Conservation (phyloP, 2,329 filamentous ascomycete species). For the Aspergillus alliaceus region DNA sequence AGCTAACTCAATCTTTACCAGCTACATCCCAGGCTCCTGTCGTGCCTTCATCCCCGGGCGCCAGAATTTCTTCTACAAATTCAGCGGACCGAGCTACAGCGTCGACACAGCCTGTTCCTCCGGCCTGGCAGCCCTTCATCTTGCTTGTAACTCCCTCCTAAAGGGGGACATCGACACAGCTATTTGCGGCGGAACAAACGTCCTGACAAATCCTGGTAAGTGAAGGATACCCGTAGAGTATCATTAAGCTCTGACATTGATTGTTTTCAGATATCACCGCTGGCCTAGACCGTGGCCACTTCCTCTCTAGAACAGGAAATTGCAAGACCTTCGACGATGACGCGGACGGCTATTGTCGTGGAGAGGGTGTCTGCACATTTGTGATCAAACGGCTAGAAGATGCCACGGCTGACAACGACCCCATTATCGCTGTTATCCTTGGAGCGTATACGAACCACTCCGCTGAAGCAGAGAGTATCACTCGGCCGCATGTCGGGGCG, state of each 20-base stretch:
- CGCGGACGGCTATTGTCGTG: slow-evolving; percentile 81
- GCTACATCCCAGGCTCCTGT: neutral
- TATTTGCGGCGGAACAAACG: slow-evolving; percentile 72
- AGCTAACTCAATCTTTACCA: slow-evolving; percentile 46
- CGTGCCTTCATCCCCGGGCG: neutral
- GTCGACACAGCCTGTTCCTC: slow-evolving; percentile 80
- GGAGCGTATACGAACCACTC: slow-evolving; percentile 79
- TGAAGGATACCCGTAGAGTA: slow-evolving; percentile 29
- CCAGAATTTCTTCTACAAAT: slow-evolving; percentile 68
- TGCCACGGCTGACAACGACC: slow-evolving; percentile 71
- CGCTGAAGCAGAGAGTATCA: slow-evolving; percentile 78
- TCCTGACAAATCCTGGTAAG: slow-evolving; percentile 78
- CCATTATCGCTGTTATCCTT: slow-evolving; percentile 69
- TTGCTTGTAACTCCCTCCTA: slow-evolving; percentile 72
- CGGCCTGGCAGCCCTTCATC: slow-evolving; percentile 68
- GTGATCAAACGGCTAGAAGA: slow-evolving; percentile 79
- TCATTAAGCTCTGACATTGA: neutral
- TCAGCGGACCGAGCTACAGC: slow-evolving; percentile 69
- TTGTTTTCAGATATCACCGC: slow-evolving; percentile 43
- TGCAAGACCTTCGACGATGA: slow-evolving; percentile 80
- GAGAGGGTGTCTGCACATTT: slow-evolving; percentile 71
- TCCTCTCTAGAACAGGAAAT: slow-evolving; percentile 67
- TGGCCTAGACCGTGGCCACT: slow-evolving; percentile 73
- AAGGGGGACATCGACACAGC: slow-evolving; percentile 78
- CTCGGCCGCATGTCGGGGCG: slow-evolving; percentile 74